Conservation (phyloP, 345 rosid species). For the Eucalyptus regnans region DNA sequence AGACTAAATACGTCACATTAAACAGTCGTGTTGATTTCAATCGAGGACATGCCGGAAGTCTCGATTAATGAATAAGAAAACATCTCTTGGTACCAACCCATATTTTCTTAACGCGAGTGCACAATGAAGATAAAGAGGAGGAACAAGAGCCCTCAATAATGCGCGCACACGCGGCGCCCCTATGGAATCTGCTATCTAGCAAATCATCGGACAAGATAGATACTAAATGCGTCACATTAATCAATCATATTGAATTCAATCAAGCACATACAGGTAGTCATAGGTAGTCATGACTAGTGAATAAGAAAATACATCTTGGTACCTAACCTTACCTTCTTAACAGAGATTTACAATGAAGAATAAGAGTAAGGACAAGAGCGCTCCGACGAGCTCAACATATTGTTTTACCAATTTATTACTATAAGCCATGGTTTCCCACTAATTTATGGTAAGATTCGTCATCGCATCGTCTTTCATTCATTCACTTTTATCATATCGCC, state of each 20-base stretch:
- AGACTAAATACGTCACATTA: background rate
- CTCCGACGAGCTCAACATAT: background rate
- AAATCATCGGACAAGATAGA: no score
- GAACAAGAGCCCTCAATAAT: background rate
- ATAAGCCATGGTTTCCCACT: background rate
- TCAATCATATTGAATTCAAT: no score
- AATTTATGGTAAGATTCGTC: no score
- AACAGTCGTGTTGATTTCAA: background rate
- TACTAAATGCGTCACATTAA: no score
- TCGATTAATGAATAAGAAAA: background rate
- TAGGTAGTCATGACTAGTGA: background rate
- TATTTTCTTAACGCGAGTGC: background rate
- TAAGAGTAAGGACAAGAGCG: background rate
- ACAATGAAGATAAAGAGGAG: background rate
- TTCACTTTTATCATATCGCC: background rate
- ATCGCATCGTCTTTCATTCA: background rate
- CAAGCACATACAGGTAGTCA: background rate
- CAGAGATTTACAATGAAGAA: fast-evolving
- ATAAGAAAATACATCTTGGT: background rate
- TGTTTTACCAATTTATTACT: background rate
- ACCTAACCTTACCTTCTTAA: background rate
- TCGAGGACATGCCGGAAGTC: background rate
- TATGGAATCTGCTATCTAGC: no score
- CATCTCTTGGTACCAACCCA: background rate
- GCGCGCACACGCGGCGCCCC: no score